Evolutionary conservation across 148 eudicot species (phyloP).

Genomic region (Fallopia convolvulus): DNA sequence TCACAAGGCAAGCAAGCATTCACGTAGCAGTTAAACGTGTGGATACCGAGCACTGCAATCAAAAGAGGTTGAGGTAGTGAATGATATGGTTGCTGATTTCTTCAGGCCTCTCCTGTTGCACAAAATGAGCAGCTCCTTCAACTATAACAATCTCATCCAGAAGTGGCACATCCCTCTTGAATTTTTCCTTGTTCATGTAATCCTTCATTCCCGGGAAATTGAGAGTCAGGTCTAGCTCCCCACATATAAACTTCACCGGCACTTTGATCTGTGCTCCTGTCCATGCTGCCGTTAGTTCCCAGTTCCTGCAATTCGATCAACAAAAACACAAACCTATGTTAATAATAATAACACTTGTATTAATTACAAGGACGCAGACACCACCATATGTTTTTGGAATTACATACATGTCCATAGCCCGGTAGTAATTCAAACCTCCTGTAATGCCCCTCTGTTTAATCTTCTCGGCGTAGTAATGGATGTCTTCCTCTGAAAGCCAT

Average conservation of each 20-base stretch:
- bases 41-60: not conserved
- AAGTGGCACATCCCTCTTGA: slow-evolving; percentile 50
- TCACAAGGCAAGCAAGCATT: too few relatives aligned
- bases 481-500: slow-evolving; percentile 56
- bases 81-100: slow-evolving; percentile 41
- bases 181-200: slow-evolving; percentile 47
- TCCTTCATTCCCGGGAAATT: slow-evolving; percentile 35
- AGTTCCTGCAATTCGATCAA: slow-evolving; percentile 26
- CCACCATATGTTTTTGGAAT: too few relatives aligned
- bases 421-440: slow-evolving; percentile 60
- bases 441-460: slow-evolving; percentile 48
- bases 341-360: too few relatives aligned
- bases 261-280: slow-evolving; percentile 38
- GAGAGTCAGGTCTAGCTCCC: slow-evolving; percentile 44
- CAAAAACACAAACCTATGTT: not conserved
- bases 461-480: slow-evolving; percentile 41
- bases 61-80: slow-evolving; percentile 24
- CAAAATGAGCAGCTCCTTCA: slow-evolving; percentile 52
- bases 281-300: slow-evolving; percentile 77
- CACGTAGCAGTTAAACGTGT: not conserved
- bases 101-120: slow-evolving; percentile 58
- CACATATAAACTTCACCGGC: slow-evolving; percentile 50
- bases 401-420: slow-evolving; percentile 51
- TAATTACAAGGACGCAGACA: too few relatives aligned
- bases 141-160: slow-evolving; percentile 48